Percentiles rank a stretch among this genome's conserved stretches.
Evolutionary conservation across 2,329 filamentous ascomycete genomes (phyloP).

Genomic region (Hypoxylon sp.): DNA sequence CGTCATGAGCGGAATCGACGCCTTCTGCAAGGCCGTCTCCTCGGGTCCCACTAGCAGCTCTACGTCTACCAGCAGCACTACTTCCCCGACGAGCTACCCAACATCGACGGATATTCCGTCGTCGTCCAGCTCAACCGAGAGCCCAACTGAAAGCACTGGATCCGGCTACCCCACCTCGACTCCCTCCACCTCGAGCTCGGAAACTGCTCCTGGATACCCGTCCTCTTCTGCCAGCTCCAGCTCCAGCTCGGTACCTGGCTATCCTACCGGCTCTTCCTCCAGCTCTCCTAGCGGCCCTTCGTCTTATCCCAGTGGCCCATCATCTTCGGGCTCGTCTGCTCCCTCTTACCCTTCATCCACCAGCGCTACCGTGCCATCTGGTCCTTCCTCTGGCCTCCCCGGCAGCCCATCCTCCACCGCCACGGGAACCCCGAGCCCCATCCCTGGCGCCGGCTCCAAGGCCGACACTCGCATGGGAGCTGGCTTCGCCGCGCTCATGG

Average conservation of each 20-base stretch:
- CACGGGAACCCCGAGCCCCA: constrained; percentile 14
- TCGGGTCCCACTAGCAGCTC: constrained; percentile 28
- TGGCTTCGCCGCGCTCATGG: constrained; percentile 41
- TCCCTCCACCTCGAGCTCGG: constrained; percentile 17
- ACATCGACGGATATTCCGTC: constrained; percentile 10
- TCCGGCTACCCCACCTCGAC: constrained; percentile 21
- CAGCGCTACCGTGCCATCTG: constrained; percentile 18
- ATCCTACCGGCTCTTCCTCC: neutral
- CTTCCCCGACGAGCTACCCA: constrained; percentile 16
- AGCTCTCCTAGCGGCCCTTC: constrained; percentile 10
- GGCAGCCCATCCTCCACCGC: constrained; percentile 6
- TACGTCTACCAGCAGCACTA: constrained; percentile 13
- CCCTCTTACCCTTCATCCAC: constrained; percentile 8
- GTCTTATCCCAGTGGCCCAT: constrained; percentile 8
- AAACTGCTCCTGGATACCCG: constrained; percentile 1
- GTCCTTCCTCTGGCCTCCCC: constrained; percentile 26
- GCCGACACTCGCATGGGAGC: constrained; percentile 41
- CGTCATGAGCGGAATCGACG: constrained; percentile 50
- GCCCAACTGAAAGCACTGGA: constrained; percentile 22
- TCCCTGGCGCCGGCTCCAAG: constrained; percentile 33
- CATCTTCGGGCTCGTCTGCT: constrained; percentile 17
- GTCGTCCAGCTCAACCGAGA: constrained; percentile 11
- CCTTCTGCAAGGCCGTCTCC: constrained; percentile 49
- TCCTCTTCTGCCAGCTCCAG: constrained; percentile 17
- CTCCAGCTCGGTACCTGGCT: constrained; percentile 11